A percentile compares a stretch with the other conserved stretches of the same genome.
These are phyloP conservation scores for Cyclotella baltica DNA, from an alignment of 108 stramenopile genomes.

Conservation along the genomic window DNA sequence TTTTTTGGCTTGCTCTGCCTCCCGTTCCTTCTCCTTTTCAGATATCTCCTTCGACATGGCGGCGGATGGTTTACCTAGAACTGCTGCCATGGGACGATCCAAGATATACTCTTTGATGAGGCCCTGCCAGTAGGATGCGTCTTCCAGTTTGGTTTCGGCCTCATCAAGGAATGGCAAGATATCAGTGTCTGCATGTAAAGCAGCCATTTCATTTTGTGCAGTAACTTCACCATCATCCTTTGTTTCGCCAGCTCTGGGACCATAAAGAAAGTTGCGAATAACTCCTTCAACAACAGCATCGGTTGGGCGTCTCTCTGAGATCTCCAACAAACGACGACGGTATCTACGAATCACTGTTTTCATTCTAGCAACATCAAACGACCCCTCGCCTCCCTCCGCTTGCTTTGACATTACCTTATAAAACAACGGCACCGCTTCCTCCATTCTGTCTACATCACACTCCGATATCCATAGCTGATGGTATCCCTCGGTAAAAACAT, in stretches of 20 bases:
- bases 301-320: constrained; percentile 39
- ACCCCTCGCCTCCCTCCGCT: constrained; percentile 21
- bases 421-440: constrained; percentile 38
- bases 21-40: constrained; percentile 42
- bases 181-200: constrained; percentile 45
- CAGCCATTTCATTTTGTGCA: constrained; percentile 37
- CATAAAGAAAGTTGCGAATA: constrained; percentile 54
- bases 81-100: constrained; percentile 55
- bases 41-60: constrained; percentile 34
- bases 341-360: constrained; percentile 43
- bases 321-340: constrained; percentile 42
- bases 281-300: constrained; percentile 43
- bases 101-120: constrained; percentile 44
- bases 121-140: constrained; percentile 46
- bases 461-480: constrained; percentile 56
- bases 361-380: constrained; percentile 47
- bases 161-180: constrained; percentile 46
- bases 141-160: constrained; percentile 31
- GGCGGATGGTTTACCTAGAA: constrained; percentile 53
- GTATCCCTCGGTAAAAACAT: constrained; percentile 53
- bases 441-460: constrained; percentile 52
- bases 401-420: constrained; percentile 33
- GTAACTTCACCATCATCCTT: constrained; percentile 18
- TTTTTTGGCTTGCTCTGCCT: constrained; percentile 38
- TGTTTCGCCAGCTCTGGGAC: constrained; percentile 41